Evolutionary conservation across 2,329 filamentous ascomycete genomes (phyloP).

Genomic region (Setomelanomma holmii): DNA sequence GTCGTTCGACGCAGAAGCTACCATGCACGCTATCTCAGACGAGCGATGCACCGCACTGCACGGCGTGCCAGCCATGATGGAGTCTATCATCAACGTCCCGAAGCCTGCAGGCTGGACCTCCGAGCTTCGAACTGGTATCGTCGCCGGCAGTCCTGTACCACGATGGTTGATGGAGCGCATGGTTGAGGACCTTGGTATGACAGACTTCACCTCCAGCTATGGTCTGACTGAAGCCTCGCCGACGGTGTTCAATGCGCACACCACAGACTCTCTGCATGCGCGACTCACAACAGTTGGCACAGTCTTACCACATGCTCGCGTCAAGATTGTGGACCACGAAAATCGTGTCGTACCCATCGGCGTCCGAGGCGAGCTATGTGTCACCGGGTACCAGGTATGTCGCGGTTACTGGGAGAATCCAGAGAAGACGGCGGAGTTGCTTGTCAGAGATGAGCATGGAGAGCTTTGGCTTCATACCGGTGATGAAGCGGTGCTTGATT

Average conservation of each 20-base stretch:
- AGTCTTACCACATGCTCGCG: conserved; percentile 73
- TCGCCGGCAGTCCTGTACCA: conserved; percentile 79
- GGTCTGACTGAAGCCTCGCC: conserved; percentile 79
- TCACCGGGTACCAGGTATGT: conserved; percentile 78
- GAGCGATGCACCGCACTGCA: conserved; percentile 71
- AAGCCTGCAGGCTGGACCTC: conserved; percentile 54
- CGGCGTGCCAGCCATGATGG: conserved; percentile 86
- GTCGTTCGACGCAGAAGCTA: conserved; percentile 72
- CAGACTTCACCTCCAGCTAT: conserved; percentile 66
- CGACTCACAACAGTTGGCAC: conserved; percentile 77
- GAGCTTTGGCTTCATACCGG: conserved; percentile 51
- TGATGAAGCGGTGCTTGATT: conserved; percentile 49
- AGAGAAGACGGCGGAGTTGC: conserved; percentile 75
- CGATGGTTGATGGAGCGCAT: conserved; percentile 76
- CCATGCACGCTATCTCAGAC: conserved; percentile 66
- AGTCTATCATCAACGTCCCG: conserved; percentile 64
- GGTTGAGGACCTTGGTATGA: conserved; percentile 75
- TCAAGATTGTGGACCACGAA: conserved; percentile 77
- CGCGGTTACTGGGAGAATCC: conserved; percentile 70
- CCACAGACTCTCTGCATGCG: conserved; percentile 71
- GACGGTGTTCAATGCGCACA: conserved; percentile 82
- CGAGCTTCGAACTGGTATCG: conserved; percentile 74
- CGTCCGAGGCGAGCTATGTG: conserved; percentile 75
- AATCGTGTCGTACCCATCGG: conserved; percentile 73
- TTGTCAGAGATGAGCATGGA: conserved; percentile 69